Evolutionary conservation across 1,284 basidiomycete species (phyloP).

Genomic region (Meira nashicola): DNA sequence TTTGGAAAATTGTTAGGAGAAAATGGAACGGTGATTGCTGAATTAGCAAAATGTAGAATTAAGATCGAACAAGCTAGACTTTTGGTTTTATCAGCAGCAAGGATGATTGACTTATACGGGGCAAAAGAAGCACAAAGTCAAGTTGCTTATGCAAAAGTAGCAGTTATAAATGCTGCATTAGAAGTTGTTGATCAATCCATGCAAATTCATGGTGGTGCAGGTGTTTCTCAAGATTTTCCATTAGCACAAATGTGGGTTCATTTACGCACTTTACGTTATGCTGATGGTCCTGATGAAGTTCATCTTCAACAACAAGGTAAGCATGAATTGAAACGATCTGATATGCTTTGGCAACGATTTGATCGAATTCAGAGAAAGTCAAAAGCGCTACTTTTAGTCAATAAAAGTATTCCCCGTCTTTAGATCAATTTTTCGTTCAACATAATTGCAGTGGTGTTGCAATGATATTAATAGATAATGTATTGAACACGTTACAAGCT

Average conservation of each 20-base stretch:
- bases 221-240: conserved; percentile 80
- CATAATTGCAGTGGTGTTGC: no score
- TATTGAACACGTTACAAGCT: no score
- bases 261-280: conserved; percentile 63
- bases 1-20: conserved; percentile 90
- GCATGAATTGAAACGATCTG: conserved; percentile 59
- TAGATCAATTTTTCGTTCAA: no score
- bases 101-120: conserved; percentile 82
- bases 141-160: conserved; percentile 94
- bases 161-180: conserved; percentile 82
- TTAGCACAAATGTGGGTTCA: conserved; percentile 74
- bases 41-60: conserved; percentile 84
- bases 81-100: conserved; percentile 85
- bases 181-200: conserved; percentile 87
- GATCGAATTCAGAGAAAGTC: conserved; percentile 25
- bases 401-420: neutral
- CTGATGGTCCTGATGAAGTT: conserved; percentile 59
- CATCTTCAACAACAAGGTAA: conserved; percentile 92
- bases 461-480: no score
- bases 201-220: conserved; percentile 84
- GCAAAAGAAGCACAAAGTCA: conserved; percentile 95
- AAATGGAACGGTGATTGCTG: conserved; percentile 86
- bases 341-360: conserved; percentile 31
- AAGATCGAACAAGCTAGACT: conserved; percentile 84
- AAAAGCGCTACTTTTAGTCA: conserved; percentile 13